Base-by-base conservation (phyloP, 441 rosid species). In the Populus tomentosa region DNA sequence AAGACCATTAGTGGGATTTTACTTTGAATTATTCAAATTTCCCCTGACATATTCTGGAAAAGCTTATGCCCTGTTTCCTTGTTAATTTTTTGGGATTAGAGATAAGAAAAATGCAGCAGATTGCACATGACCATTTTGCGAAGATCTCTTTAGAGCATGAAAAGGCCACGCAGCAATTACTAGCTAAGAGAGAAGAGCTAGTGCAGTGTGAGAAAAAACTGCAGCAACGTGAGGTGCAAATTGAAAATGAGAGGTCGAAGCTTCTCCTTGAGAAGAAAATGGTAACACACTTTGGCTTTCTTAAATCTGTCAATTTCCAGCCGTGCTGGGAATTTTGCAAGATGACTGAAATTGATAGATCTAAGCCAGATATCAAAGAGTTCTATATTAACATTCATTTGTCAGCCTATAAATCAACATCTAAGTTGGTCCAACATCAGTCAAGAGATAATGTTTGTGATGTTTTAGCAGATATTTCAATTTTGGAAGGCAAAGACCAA, bases 191-290 rank as follows among this genome's bases (percentile, higher is more conserved):
- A 75, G 79, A 67, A 50, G 76, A 87, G 61, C 80, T 86, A 73
- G 80, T 81, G 75, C 73, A 80, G 70, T 78, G 30, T 21, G 93
- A 89, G 85, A 86, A 86, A 33, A 66, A 88, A 40, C 77, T 93
- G 10, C 85, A 85, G 42, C 81, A 72, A 65, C 89, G 89, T 24
- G 88, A 87, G 70, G 79, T 84, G 61, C 68, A 79, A 33, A 89
- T 86, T 83, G 91, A 91, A 74, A 71, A 80, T 38, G 90, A 89
- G 85, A 81, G 80, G 78, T 79, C 79, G 75, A 87, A 82, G 78
- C 85, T 91, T 76, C 76, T 78, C 40, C 84, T 70, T 72, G 90
- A 83, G 33, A 90, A 86, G 77, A 75, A 79, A 56, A 89, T 85
- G 91, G 97, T 91, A 87, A 79, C 64, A 16, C 70, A 32, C 5